Evolutionary conservation across 176 grass and related monocot genomes (phyloP), one percentile per base, ranked within the genome.

Genomic region (Thalia dealbata): DNA sequence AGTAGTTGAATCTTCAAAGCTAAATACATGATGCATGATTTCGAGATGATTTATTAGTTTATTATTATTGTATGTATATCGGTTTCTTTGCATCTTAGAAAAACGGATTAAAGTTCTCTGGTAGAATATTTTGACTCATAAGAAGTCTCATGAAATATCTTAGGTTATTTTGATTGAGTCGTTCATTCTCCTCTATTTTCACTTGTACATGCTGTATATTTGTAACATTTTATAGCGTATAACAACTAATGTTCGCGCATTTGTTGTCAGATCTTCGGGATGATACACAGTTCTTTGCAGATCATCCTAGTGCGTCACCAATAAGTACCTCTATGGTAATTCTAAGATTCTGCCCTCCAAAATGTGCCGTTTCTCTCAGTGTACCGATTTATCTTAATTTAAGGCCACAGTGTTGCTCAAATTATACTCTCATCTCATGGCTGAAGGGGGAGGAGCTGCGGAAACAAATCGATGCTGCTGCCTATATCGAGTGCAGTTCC

Each of bases 401-500:
- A 55, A 14, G 14, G 10, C 27, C 19, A 16, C 52, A 0, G 24
- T 7, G 8, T 62, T 62, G 24, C 59, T 62, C 12, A n/a, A n/a
- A 62, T 14, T n/a, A 10, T 62, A 62, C 3, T 62, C 21, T 12
- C 21, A 10, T 10, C 24, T n/a, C n/a, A n/a, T 22, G 6, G 59
- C 6, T 23, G 15, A 55, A 84, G 82, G 82, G 82, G 7, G 82
- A 84, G 74, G 82, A 84, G 51, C 51, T 84, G 29, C 78, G 61
- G 61, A 84, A 79, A 30, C 29, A 61, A n/a, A 79, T 84, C 25
- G 82, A 70, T 28, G 82, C 82, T 51, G 28, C 82, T 68, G 75
- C 75, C 28, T 84, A 84, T 35, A 78, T 84, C 10, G 82, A 84
- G 45, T 84, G 82, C 48, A 84, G 82, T 66, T 84, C 82, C 8